Evolutionary conservation across 192 early-diverging fungal genomes (phyloP).

Genomic region (Entophlyctis luteolus): DNA sequence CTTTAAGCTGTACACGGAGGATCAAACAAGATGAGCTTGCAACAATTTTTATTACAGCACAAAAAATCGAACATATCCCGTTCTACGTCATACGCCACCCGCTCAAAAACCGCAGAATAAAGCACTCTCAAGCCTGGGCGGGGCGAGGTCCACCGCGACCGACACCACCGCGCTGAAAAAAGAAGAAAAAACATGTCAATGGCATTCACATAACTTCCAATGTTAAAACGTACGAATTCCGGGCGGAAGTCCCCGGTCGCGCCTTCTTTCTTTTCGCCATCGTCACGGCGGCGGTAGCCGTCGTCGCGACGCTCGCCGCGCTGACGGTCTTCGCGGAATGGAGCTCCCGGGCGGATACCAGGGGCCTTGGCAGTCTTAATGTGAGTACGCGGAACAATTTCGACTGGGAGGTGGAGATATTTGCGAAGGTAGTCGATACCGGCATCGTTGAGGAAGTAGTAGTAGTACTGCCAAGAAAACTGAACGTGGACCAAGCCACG

Average conservation of each 20-base stretch:
- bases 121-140: constrained; percentile 4
- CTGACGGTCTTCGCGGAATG: constrained; percentile 41
- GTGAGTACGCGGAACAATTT: constrained; percentile 95
- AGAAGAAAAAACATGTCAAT: background rate
- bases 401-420: constrained; percentile 92
- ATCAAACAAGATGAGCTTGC: background rate
- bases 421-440: constrained; percentile 97
- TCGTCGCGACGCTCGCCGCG: constrained; percentile 70
- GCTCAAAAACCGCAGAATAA: background rate
- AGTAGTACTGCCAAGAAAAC: constrained; percentile 99
- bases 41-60: background rate
- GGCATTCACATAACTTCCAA: background rate
- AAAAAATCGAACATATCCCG: background rate
- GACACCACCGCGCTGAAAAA: constrained; percentile 72
- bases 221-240: constrained; percentile 71
- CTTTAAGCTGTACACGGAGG: no score
- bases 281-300: constrained; percentile 83
- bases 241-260: constrained; percentile 86
- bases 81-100: background rate
- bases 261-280: constrained; percentile 86
- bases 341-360: constrained; percentile 67
- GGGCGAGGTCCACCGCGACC: constrained; percentile 68
- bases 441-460: constrained; percentile 98
- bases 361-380: constrained; percentile 85
- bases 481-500: constrained; percentile 89